Evolutionary conservation across 768 basidiomycete species (phyloP), one percentile per base, ranked within the genome.

Genomic region (Boletus tomentosulus): DNA sequence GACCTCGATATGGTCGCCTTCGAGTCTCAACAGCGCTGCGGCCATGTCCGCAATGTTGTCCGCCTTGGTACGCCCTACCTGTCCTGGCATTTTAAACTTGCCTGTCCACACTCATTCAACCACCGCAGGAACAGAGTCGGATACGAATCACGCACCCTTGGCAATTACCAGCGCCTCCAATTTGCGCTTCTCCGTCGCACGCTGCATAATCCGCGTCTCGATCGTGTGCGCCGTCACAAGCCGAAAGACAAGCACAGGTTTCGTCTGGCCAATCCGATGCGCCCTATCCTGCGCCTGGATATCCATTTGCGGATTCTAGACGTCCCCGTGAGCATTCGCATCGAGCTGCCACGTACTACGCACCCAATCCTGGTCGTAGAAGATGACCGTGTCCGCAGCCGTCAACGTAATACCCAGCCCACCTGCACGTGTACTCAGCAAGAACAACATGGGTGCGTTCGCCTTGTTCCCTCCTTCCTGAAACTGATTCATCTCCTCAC

Each of bases 371-470:
- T 62, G 62, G 47, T 63, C 56, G 37, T 55, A 58, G 25, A 66
- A 62, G 28, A 62, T 56, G 44, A 69, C 68, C 16, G 68, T 71
- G 12, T 71, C 68, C 8, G 68, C 68, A 1, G 96, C 95, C 1
- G 92, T 96, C 55, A 99, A 73, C 67, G 98, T 98, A 72, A 98
- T 95, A 39, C 96, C 96, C 52, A 99, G 75, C 28, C 97, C 97
- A 58, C 97, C 97, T 8, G 97, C 97, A 42, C 93, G 82, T 0
- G 96, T 97, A 66, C 92, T 95, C 31, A 98, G 30, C 66, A 92
- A 87, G 78, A 95, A 96, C 16, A 95, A 73, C 3, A 74, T 67
- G 0, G 92, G 92, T 0, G 85, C 85, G 54, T 79, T 77, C 0
- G 79, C 78, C 2, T 67, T 70, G 28, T 88, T 75, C 0, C 85